Conservation (phyloP, 148 eudicot species). For the Chenopodium quinoa region DNA sequence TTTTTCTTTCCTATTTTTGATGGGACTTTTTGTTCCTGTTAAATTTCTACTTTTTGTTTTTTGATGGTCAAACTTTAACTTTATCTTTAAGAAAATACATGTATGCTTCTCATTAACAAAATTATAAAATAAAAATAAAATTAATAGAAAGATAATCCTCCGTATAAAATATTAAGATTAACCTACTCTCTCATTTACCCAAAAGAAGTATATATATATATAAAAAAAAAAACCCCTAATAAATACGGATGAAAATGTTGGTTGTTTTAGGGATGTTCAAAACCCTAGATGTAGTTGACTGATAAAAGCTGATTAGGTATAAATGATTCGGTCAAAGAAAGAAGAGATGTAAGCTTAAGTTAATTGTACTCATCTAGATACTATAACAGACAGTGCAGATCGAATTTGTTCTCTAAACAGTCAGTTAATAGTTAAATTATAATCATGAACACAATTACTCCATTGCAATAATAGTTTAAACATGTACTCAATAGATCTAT, state of each 20-base stretch:
- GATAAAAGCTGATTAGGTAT: background rate
- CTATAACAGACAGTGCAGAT: constrained; percentile 11
- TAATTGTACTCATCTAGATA: background rate
- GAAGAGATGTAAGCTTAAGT: background rate
- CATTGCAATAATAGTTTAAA: background rate
- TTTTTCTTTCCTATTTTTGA: too few species aligned
- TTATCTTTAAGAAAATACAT: background rate
- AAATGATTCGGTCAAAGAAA: constrained; percentile 16
- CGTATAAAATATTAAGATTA: background rate
- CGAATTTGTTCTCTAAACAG: constrained; percentile 22
- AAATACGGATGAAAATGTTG: background rate
- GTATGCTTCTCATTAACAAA: too few species aligned
- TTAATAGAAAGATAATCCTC: background rate
- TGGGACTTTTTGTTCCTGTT: too few species aligned
- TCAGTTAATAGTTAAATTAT: background rate
- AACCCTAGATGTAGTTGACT: constrained; percentile 14
- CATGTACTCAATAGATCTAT: too few species aligned
- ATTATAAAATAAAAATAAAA: too few species aligned
- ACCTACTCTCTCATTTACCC: background rate
- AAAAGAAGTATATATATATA: background rate
- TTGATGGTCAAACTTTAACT: background rate
- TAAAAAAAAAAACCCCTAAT: background rate
- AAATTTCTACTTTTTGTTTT: background rate
- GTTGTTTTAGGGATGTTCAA: constrained; percentile 1
- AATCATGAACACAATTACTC: background rate